Evolutionary conservation across 768 basidiomycete species (phyloP).

Genomic region (Stropharia rugosoannulata): DNA sequence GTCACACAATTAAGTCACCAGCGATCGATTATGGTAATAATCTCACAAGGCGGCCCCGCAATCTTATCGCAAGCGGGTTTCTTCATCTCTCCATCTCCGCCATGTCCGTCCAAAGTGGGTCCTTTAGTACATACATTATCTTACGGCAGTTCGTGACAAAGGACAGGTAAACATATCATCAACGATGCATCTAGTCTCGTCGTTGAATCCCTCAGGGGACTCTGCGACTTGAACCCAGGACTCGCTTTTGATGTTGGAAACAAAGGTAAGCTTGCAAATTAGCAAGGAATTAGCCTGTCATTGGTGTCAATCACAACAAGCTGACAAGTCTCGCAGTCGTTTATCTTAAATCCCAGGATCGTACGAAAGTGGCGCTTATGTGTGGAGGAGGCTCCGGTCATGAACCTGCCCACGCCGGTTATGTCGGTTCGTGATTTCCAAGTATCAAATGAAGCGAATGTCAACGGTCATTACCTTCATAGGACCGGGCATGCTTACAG

Average conservation of each 20-base stretch:
- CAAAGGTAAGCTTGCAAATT: slow-evolving; percentile 55
- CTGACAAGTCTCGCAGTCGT: slow-evolving; percentile 60
- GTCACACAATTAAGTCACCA: neutral
- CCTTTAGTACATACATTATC: neutral
- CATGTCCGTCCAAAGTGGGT: slow-evolving; percentile 40
- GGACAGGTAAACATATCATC: slow-evolving; percentile 70
- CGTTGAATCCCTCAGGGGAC: slow-evolving; percentile 72
- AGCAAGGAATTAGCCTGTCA: neutral
- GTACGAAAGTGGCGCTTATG: slow-evolving; percentile 69
- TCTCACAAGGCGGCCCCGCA: no score
- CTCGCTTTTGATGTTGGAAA: slow-evolving; percentile 68
- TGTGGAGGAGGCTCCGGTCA: slow-evolving; percentile 90
- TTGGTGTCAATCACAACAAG: neutral
- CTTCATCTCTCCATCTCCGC: neutral
- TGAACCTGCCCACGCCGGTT: slow-evolving; percentile 88
- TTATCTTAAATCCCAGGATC: slow-evolving; percentile 54
- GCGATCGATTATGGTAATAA: no score
- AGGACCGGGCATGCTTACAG: slow-evolving; percentile 80
- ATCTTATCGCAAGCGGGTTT: no score
- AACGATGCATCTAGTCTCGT: slow-evolving; percentile 73
- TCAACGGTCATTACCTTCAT: neutral
- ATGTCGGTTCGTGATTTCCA: slow-evolving; percentile 62
- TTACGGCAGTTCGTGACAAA: neutral
- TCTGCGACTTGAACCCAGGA: slow-evolving; percentile 69
- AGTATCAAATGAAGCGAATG: neutral